Conservation (phyloP, 352 stramenopile species). For the Phytophthora cryptogea region DNA sequence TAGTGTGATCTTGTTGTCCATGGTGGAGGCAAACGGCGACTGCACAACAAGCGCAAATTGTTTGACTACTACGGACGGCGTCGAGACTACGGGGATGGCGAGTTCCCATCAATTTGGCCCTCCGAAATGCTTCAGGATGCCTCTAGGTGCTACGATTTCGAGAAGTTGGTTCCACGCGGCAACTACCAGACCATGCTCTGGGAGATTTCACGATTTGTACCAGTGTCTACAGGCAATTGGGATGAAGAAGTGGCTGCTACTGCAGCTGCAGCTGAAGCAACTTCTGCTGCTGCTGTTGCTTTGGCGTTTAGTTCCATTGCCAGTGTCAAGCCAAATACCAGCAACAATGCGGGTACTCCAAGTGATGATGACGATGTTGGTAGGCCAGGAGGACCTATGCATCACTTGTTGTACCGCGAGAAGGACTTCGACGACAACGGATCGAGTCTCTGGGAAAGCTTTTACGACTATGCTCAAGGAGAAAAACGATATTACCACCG, state of each 20-base stretch:
- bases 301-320: conserved; percentile 22
- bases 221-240: conserved; percentile 49
- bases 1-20: conserved; percentile 89
- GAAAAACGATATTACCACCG: conserved; percentile 73
- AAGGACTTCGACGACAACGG: conserved; percentile 55
- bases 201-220: conserved; percentile 61
- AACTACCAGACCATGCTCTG: conserved; percentile 72
- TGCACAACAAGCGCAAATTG: conserved; percentile 78
- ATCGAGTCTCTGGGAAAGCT: conserved; percentile 66
- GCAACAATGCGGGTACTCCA: not conserved
- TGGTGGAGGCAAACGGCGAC: conserved; percentile 68
- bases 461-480: conserved; percentile 64
- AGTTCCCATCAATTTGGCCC: conserved; percentile 90
- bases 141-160: conserved; percentile 69
- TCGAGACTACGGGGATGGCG: conserved; percentile 91
- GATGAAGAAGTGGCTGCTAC: conserved; percentile 14
- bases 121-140: conserved; percentile 87
- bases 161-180: conserved; percentile 48
- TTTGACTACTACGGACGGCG: conserved; percentile 93
- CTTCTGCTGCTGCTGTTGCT: conserved; percentile 20
- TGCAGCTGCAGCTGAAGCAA: not conserved
- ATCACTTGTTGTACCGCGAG: conserved; percentile 40
- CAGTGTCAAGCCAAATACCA: conserved; percentile 10
- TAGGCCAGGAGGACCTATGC: not conserved
- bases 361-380: conserved; percentile 7